Conservation (phyloP, 768 basidiomycete species). For the Tricholomella constricta region DNA sequence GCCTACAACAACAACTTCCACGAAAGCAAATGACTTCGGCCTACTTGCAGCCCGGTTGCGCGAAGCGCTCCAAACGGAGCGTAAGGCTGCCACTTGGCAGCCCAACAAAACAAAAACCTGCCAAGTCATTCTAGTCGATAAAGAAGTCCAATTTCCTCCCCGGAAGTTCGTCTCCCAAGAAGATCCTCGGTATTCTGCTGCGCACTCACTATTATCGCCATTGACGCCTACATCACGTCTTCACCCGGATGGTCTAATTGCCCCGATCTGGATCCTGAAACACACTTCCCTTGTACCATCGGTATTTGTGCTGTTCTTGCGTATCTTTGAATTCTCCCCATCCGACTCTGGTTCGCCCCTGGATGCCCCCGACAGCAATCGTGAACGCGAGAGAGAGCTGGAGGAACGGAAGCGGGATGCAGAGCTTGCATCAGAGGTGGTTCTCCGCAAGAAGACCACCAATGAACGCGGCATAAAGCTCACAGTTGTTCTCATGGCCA, state of each 20-base stretch:
- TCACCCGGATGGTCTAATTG: conserved; percentile 93
- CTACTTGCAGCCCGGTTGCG: conserved; percentile 63
- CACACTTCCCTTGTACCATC: conserved; percentile 90
- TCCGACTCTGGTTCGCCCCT: conserved; percentile 49
- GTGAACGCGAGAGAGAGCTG: conserved; percentile 56
- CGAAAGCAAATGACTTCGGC: conserved; percentile 59
- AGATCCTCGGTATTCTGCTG: conserved; percentile 53
- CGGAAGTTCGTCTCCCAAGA: conserved; percentile 70
- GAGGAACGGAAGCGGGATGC: conserved; percentile 75
- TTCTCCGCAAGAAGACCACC: conserved; percentile 73
- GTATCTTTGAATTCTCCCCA: conserved; percentile 70
- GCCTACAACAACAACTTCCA: conserved; percentile 10
- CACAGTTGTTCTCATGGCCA: conserved; percentile 93
- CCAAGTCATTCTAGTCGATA: conserved; percentile 84
- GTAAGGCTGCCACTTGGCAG: conserved; percentile 69
- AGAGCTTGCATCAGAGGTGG: conserved; percentile 79
- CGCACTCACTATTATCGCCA: conserved; percentile 94
- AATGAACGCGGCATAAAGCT: conserved; percentile 91
- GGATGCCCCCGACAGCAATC: conserved; percentile 53
- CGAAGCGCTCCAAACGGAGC: conserved; percentile 64
- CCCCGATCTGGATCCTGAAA: conserved; percentile 97
- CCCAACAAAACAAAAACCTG: conserved; percentile 75
- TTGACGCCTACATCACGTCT: conserved; percentile 86
- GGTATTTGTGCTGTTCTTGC: conserved; percentile 90
- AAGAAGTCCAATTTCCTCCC: conserved; percentile 82